These are phyloP conservation scores for Trypanosoma boissoni DNA, from an alignment of 208 protist species.

Conservation along the genomic window DNA sequence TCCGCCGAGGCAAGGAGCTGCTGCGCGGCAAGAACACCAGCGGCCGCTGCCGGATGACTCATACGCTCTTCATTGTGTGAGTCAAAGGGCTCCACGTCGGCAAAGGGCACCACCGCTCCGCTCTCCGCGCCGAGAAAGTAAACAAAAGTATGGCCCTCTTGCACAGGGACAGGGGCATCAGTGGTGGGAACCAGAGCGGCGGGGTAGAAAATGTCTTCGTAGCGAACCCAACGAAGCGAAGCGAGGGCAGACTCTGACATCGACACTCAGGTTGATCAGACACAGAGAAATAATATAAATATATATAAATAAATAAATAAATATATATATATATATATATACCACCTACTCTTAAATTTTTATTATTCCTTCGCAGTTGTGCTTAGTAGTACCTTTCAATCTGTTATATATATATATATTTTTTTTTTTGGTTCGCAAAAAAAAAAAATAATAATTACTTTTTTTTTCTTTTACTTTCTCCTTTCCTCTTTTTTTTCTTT, in stretches of 20 bases:
- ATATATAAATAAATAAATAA: neutral
- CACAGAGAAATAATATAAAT: too few relatives aligned
- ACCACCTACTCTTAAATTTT: neutral
- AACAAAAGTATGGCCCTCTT: slow-evolving; percentile 48
- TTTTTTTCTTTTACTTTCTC: neutral
- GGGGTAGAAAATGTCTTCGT: slow-evolving; percentile 70
- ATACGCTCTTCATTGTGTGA: slow-evolving; percentile 40
- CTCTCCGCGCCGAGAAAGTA: slow-evolving; percentile 73
- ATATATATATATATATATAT: slow-evolving; percentile 1
- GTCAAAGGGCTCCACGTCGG: slow-evolving; percentile 58
- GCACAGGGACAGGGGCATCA: slow-evolving; percentile 34
- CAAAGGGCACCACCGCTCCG: slow-evolving; percentile 46
- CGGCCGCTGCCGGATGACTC: slow-evolving; percentile 44
- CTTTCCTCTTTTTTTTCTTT: neutral
- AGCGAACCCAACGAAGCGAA: slow-evolving; percentile 71
- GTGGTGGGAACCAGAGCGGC: slow-evolving; percentile 44
- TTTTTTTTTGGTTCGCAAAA: neutral
- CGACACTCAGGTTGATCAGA: too few relatives aligned
- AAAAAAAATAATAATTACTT: neutral
- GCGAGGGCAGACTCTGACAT: too few relatives aligned
- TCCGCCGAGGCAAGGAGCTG: slow-evolving; percentile 44
- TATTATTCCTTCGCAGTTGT: neutral
- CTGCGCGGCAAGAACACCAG: slow-evolving; percentile 50
- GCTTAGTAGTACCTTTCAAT: neutral
- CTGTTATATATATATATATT: slow-evolving; percentile 1